Base-by-base conservation (phyloP, 1,284 basidiomycete genomes). In the Athelia psychrophila region DNA sequence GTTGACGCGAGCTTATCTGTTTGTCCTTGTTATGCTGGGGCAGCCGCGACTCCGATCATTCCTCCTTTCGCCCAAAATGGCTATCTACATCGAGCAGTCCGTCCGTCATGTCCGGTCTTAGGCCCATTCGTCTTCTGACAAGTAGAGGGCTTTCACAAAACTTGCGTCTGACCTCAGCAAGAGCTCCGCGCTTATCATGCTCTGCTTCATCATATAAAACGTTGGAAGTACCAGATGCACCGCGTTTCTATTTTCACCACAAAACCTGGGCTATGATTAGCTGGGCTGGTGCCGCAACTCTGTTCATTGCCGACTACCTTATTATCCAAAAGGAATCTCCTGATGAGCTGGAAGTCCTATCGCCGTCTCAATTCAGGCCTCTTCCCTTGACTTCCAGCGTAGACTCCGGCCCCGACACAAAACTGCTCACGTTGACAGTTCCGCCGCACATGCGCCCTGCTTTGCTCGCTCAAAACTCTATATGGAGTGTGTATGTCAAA, bases 401-500 rank as follows among this genome's bases (percentile, higher is more conserved):
- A 55, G 61, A 66, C 38, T 76, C 77, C 50, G 77, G 81, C 10
- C 67, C 78, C 40, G 68, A 81, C 57, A 77, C 81, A 13, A 85
- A 83, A 55, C 67, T 93, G 3, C 68, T 93, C 23, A 81, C 80
- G 10, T 65, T 93, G 42, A 68, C 73, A 3, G 63, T 89, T 3
- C 80, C 86, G 2, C 69, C 69, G 1, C 64, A 80, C 48, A 59
- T 70, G 8, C 61, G 73, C n/a, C 71, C 73, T 3, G 50, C 52
- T 35, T 16, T 38, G 20, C 22, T 30, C 27, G 45, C n/a, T 25
- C 45, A 16, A 1, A 15, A 42, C 36, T 76, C 87, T 3, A 81
- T 93, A 53, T 91, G 84, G 80, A 87, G 87, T 25, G 69, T 94
- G 18, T 93, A 79, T 64, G 76, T 93, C 63, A 93, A 93, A 60